These are phyloP conservation scores for Apophysomyces elegans DNA, from an alignment of 371 early-diverging fungal genomes.

Conservation along the genomic window DNA sequence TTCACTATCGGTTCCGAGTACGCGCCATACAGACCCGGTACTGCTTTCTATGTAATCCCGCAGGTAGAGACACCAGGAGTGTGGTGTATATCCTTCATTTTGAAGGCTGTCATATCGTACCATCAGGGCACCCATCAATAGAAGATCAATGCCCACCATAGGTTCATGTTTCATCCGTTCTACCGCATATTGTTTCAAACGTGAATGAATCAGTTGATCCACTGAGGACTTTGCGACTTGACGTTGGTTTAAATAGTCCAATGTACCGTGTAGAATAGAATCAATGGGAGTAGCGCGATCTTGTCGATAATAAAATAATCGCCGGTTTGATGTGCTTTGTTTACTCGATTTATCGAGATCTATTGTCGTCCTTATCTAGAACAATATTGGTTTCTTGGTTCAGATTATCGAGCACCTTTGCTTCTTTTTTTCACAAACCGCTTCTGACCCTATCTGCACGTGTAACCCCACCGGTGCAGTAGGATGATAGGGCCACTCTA, in stretches of 20 bases:
- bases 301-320: not conserved
- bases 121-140: conserved; percentile 46
- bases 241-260: conserved; percentile 9
- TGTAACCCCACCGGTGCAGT: conserved; percentile 22
- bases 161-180: conserved; percentile 15
- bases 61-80: conserved; percentile 43
- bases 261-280: conserved; percentile 11
- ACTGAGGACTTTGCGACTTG: not conserved
- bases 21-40: conserved; percentile 42
- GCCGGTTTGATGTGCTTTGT: not conserved
- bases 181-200: conserved; percentile 9
- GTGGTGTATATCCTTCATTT: conserved; percentile 12
- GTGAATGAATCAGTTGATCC: not conserved
- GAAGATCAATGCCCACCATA: conserved; percentile 26
- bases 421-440: not conserved
- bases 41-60: conserved; percentile 37
- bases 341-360: not conserved
- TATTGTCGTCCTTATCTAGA: not conserved
- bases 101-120: conserved; percentile 28
- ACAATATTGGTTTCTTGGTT: not conserved
- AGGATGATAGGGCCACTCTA: conserved; percentile 5
- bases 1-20: conserved; percentile 19
- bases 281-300: conserved; percentile 14
- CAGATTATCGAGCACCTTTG: not conserved
- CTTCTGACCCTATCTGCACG: conserved; percentile 17